Percentiles rank a stretch among this genome's conserved stretches.
These are phyloP conservation scores for Plantago lanceolata DNA, from an alignment of 305 asterid genomes.

Conservation along the genomic window DNA sequence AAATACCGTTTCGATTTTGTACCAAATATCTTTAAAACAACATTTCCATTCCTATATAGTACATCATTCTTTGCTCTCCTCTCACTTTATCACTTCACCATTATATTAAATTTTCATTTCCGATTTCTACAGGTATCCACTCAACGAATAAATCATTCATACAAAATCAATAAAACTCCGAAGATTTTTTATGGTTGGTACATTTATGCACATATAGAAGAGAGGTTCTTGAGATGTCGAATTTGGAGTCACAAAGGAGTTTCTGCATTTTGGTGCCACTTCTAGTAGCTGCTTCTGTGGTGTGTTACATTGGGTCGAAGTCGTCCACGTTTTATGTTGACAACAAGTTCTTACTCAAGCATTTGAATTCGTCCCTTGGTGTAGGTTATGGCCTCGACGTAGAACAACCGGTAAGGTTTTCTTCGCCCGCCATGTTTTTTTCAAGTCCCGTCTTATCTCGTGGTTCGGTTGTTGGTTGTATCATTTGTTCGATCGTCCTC, in stretches of 20 bases:
- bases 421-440: neutral
- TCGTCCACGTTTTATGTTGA: slow-evolving; percentile 18
- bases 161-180: neutral
- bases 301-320: slow-evolving; percentile 20
- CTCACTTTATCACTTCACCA: neutral
- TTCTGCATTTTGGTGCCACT: slow-evolving; percentile 12
- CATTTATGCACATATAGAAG: neutral
- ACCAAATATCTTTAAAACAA: neutral
- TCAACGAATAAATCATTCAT: neutral
- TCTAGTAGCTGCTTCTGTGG: slow-evolving; percentile 20
- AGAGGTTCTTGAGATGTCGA: neutral
- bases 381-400: neutral
- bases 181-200: neutral
- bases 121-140: too few relatives aligned
- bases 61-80: neutral
- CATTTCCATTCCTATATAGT: neutral
- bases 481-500: neutral
- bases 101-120: too few relatives aligned
- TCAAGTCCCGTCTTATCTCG: neutral
- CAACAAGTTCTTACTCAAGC: slow-evolving; percentile 15
- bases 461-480: neutral
- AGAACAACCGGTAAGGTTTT: slow-evolving; percentile 26
- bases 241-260: slow-evolving; percentile 8
- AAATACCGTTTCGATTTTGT: neutral
- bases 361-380: slow-evolving; percentile 16